Evolutionary conservation across 2,329 filamentous ascomycete species (phyloP).

Genomic region (Aspergillus japonicus): DNA sequence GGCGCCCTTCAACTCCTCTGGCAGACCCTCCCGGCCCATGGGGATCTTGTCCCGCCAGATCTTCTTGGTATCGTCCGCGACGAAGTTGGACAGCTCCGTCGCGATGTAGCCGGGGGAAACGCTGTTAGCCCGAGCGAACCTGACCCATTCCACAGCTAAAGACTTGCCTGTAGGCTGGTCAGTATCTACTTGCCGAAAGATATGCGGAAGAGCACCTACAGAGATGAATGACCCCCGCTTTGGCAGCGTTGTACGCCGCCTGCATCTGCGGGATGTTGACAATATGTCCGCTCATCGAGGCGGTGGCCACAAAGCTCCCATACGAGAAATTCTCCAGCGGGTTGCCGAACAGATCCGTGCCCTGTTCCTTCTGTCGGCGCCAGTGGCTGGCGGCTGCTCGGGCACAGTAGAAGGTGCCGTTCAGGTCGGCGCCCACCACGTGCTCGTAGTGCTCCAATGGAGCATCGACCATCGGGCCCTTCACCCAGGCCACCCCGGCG

Average conservation of each 20-base stretch:
- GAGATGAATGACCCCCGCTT: slow-evolving; percentile 59
- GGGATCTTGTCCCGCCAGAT: slow-evolving; percentile 77
- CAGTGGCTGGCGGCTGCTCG: slow-evolving; percentile 68
- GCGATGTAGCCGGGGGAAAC: slow-evolving; percentile 74
- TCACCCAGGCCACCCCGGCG: slow-evolving; percentile 70
- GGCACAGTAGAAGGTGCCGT: slow-evolving; percentile 76
- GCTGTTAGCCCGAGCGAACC: slow-evolving; percentile 70
- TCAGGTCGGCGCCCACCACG: slow-evolving; percentile 70
- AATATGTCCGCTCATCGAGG: slow-evolving; percentile 75
- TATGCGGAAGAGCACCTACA: slow-evolving; percentile 41
- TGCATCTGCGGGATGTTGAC: slow-evolving; percentile 76
- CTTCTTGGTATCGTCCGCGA: slow-evolving; percentile 64
- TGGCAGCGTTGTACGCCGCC: slow-evolving; percentile 70
- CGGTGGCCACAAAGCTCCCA: slow-evolving; percentile 75
- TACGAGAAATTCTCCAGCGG: slow-evolving; percentile 59
- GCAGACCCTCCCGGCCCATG: slow-evolving; percentile 71
- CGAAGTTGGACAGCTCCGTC: slow-evolving; percentile 69
- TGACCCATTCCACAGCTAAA: slow-evolving; percentile 73
- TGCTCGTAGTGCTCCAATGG: slow-evolving; percentile 63
- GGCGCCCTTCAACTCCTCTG: slow-evolving; percentile 76
- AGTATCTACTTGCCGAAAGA: slow-evolving; percentile 27
- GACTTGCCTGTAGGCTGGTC: slow-evolving; percentile 55
- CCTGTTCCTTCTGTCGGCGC: slow-evolving; percentile 67
- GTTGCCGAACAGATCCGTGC: slow-evolving; percentile 62
- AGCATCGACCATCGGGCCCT: slow-evolving; percentile 67